These are phyloP conservation scores for Viola odorata DNA, from an alignment of 345 rosid genomes.

Conservation along the genomic window DNA sequence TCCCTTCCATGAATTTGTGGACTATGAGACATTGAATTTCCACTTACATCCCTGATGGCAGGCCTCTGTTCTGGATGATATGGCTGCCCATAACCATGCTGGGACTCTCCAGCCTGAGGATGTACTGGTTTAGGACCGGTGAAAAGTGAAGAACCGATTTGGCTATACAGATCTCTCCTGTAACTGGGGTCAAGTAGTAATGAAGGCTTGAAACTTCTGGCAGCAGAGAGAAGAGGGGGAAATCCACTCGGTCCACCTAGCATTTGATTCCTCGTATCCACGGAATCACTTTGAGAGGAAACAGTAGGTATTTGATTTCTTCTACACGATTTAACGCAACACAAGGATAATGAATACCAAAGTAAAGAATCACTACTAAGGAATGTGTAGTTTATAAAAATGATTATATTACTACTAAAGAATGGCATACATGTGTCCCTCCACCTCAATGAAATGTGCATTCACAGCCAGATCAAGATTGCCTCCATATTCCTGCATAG, in stretches of 20 bases:
- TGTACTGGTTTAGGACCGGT: constrained; percentile 20
- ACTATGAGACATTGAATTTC: constrained; percentile 26
- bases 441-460: constrained; percentile 56
- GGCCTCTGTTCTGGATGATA: constrained; percentile 38
- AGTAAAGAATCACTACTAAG: background rate
- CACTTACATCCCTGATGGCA: constrained; percentile 17
- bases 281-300: constrained; percentile 27
- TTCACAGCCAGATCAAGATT: constrained; percentile 66
- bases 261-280: constrained; percentile 29
- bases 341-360: background rate
- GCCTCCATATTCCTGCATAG: constrained; percentile 55
- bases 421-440: constrained; percentile 40
- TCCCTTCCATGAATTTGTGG: constrained; percentile 29
- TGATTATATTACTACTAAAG: background rate
- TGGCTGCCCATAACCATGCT: constrained; percentile 31
- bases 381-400: background rate
- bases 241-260: constrained; percentile 33
- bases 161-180: constrained; percentile 56
- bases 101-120: constrained; percentile 30
- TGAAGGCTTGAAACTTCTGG: constrained; percentile 68
- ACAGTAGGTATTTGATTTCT: constrained; percentile 28
- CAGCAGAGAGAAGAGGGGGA: constrained; percentile 55
- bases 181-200: constrained; percentile 62
- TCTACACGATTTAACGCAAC: constrained; percentile 24
- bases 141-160: constrained; percentile 41